Conservation (phyloP, 257 asterid species). For the Solanum sparsipilum region DNA sequence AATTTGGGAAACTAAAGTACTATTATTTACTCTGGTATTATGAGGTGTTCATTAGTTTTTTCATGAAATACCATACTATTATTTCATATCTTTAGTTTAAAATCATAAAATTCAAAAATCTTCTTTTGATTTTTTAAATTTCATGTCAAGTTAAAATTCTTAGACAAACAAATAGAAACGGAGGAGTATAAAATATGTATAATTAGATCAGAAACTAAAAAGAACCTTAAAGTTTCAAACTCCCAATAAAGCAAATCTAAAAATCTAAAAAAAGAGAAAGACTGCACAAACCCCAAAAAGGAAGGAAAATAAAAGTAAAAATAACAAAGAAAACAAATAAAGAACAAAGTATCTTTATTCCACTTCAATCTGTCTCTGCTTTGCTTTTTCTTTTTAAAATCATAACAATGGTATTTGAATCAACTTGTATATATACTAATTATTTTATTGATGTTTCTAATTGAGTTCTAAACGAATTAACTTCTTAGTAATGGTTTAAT, state of each 20-base stretch:
- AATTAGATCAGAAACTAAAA: background rate
- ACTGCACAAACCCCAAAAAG: background rate
- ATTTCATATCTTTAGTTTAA: background rate
- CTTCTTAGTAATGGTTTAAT: background rate
- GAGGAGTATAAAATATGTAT: background rate
- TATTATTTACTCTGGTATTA: background rate
- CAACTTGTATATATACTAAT: too few relatives aligned
- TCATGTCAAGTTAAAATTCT: rapidly evolving
- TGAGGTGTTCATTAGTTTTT: background rate
- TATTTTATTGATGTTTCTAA: background rate
- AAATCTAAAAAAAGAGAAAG: background rate
- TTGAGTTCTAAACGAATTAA: background rate
- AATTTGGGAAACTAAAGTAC: background rate
- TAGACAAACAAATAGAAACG: background rate
- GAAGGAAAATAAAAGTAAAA: background rate
- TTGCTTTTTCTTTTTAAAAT: background rate
- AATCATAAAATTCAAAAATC: background rate
- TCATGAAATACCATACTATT: background rate
- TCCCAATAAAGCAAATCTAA: background rate
- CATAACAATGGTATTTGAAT: background rate
- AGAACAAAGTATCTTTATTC: background rate
- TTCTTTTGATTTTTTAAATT: background rate
- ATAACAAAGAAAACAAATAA: background rate
- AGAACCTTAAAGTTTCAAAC: background rate
- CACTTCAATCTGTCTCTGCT: background rate